Percentiles rank a stretch among this genome's conserved stretches.
Conservation (phyloP, 2,329 filamentous ascomycete genomes). For the Emergomyces orientalis region DNA sequence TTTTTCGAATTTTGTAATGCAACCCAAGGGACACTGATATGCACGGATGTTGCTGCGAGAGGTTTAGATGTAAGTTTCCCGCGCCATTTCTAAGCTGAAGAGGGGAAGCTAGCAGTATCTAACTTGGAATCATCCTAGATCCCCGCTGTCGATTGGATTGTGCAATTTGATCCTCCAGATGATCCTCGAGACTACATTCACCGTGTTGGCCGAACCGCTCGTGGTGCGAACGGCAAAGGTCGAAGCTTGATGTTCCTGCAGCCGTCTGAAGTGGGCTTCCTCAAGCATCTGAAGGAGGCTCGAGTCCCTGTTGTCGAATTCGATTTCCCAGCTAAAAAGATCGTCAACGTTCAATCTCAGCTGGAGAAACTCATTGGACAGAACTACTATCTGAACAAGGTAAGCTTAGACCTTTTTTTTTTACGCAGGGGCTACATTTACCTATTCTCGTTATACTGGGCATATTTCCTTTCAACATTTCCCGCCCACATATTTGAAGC, state of each 20-base stretch:
- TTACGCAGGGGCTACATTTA: neutral
- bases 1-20: conserved; percentile 96
- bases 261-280: conserved; percentile 83
- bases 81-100: neutral
- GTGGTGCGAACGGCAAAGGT: conserved; percentile 73
- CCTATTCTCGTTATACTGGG: conserved; percentile 10
- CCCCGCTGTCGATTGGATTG: conserved; percentile 89
- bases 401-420: conserved; percentile 31
- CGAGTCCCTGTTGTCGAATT: conserved; percentile 92
- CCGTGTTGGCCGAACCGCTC: conserved; percentile 86
- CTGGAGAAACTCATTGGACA: conserved; percentile 88
- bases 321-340: conserved; percentile 86
- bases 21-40: conserved; percentile 77
- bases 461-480: neutral
- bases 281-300: conserved; percentile 82
- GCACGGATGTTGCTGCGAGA: conserved; percentile 91
- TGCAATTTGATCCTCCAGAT: conserved; percentile 92
- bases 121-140: conserved; percentile 45
- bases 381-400: conserved; percentile 96
- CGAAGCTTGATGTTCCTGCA: conserved; percentile 88
- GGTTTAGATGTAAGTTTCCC: conserved; percentile 63
- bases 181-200: conserved; percentile 89
- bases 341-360: conserved; percentile 81
- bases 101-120: neutral
- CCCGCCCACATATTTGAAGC: too few relatives aligned